Base-by-base conservation (phyloP, 2,329 filamentous ascomycete genomes). In the Keithomyces neogunnii region DNA sequence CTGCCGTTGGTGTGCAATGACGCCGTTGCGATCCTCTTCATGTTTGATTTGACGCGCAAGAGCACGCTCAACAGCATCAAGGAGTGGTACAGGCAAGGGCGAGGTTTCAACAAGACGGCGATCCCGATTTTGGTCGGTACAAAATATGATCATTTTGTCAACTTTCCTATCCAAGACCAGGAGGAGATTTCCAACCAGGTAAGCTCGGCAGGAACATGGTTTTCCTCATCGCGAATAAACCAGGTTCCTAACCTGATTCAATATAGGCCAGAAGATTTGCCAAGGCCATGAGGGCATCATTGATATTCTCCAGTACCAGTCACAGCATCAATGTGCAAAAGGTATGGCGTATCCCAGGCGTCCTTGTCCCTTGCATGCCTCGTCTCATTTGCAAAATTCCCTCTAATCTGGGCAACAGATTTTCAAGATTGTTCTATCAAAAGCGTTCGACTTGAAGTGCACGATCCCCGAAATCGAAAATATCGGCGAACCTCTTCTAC, bases 281-380 rank as follows among this genome's bases (percentile, higher is more conserved):
- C 56, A 96, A 96, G 69, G 93, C 93, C 9, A 99, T 99, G 93
- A 89, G 95, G 62, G 93, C 93, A 54, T 90, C 89, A 62, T 78
- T 99, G 63, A 97, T 99, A 64, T 99, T 99, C 71, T 96, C 90
- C 72, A 97, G 92, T 71, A 99, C 93, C 50, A 96, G 91, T 68
- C 93, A 99, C 73, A 96, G 91, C 70, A 99, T 99, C 77, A 99
- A 99, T 63, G 93, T 99, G 56, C 93, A 99, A 73, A 99, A 83
- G 86, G 92, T 95, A 66, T 46, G 69, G 54, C 29, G 31, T 5
- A 9, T 9, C 35, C 35, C 5, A 4, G 10, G 4, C 30, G 36
- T 33, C 28, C 5, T n/a, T 39, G 8, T 32, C 3, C 29, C 13
- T 30, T 2, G 26, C 19, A 30, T 13, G 13, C 40, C 13, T 28